Evolutionary conservation across 805 yeast genomes (phyloP).

Genomic region (Yueomyces sinensis): DNA sequence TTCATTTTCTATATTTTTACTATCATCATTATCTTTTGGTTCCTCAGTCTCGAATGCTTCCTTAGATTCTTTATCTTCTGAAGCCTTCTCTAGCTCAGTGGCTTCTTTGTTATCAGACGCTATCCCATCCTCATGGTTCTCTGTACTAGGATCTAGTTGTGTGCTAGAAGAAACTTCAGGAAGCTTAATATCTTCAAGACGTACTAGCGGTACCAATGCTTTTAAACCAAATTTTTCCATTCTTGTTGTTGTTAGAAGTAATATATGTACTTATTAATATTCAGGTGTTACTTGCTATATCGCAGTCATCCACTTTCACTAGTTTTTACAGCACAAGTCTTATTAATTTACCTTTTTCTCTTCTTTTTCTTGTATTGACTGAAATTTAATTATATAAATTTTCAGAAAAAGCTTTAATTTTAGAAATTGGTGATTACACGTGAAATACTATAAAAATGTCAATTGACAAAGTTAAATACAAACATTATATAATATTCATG

Average conservation of each 20-base stretch:
- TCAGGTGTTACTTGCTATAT: too few relatives aligned
- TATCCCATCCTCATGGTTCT: background rate
- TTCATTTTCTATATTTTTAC: background rate
- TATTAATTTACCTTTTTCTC: background rate
- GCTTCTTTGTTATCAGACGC: background rate
- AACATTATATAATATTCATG: too few relatives aligned
- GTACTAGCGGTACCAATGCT: slow-evolving; percentile 21
- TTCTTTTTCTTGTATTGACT: background rate
- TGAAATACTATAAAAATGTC: background rate
- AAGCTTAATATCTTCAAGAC: slow-evolving; percentile 12
- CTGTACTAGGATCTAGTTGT: background rate
- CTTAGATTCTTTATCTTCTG: background rate
- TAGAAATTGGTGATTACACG: background rate
- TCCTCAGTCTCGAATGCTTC: background rate
- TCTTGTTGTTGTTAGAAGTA: background rate
- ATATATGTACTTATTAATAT: too few relatives aligned
- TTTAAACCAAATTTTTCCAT: slow-evolving; percentile 24
- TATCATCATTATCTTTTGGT: background rate
- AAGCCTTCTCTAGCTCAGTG: background rate
- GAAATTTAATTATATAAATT: background rate
- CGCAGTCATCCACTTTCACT: too few relatives aligned
- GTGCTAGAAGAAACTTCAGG: slow-evolving; percentile 6
- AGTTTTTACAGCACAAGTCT: background rate
- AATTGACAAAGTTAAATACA: background rate
- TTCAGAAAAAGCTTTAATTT: background rate